Evolutionary conservation across 108 stramenopile genomes (phyloP), one percentile per base, ranked within the genome.

Genomic region (Parietichytrium sp.): DNA sequence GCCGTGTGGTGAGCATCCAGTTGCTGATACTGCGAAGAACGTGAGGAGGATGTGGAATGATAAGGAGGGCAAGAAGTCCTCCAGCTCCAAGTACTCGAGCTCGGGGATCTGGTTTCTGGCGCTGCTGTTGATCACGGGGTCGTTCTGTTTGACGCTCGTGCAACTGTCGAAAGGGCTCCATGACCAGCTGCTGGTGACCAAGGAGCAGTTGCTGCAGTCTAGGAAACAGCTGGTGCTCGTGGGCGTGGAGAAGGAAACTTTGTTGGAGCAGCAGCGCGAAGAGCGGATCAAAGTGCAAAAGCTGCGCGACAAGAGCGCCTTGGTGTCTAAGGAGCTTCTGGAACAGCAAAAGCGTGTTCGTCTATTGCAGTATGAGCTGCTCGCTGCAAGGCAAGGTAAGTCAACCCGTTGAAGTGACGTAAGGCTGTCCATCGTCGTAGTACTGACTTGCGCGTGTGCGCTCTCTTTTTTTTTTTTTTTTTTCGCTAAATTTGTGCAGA

Each of bases 91-190:
- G n/a, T n/a, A n/a, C n/a, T n/a, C n/a, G n/a, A n/a, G n/a, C n/a
- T n/a, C n/a, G 27, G n/a, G 25, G 52, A 29, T 53, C 0, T 53
- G 52, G 52, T 53, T 53, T 29, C 38, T 72, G 29, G 61, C 61
- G 20, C 61, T 72, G 61, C 61, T 72, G 38, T 72, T 72, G 2
- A 72, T 72, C 42, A 72, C 61, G 6, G 61, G 38, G 42, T 72
- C 61, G 33, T 72, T 72, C 33, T 72, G 61, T 42, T 25, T 72
- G 42, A 72, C 20, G 20, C 33, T 72, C 20, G 61, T 72, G 29
- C 61, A 72, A 42, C 29, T 72, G 38, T 23, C 20, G 38, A 72
- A 72, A 38, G 61, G 61, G 38, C 33, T 72, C 10, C 61, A 72
- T 72, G 61, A 72, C 42, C 61, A 72, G 61, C 61, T 72, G 38